Evolutionary conservation across 352 stramenopile species (phyloP), one percentile per base, ranked within the genome.

Genomic region (Globisporangium apiculatum): DNA sequence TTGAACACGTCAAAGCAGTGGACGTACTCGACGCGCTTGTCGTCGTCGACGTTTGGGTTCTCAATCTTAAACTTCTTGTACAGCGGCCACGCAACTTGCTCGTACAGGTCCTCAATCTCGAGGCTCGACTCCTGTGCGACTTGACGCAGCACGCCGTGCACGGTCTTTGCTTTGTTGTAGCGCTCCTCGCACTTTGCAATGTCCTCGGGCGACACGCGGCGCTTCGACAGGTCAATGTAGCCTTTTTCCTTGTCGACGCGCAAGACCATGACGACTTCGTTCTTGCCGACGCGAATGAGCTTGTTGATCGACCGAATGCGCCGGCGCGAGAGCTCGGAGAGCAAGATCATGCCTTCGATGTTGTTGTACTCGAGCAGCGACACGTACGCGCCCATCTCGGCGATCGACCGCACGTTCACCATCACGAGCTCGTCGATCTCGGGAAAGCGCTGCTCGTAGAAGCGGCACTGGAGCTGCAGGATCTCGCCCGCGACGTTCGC

Each of bases 221-320:
- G 93, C 77, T 99, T 99, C 49, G 90, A 98, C 57, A 99, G 74
- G 91, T 99, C 98, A 71, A 99, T 99, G 84, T 99, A 99, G 31
- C 98, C 94, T 84, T 99, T 99, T 66, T 99, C 97, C 74, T 99
- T 98, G 79, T 99, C 97, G 9, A 99, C 98, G 83, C 98, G 93
- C 47, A 99, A 78, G 49, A 99, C 98, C 96, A 99, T 99, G 40
- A 98, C 97, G 51, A 99, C 96, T 79, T 99, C 98, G 71, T 99
- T 99, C 65, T 98, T 96, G 62, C 97, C 97, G n/a, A 99, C 97
- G 40, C 97, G 92, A 65, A 99, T 99, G 35, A 99, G 83, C 83
- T 99, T 99, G 76, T 99, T 99, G 80, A 99, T 99, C 55, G 91
- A 99, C 15, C 98, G 96, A 71, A 99, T 99, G 60, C 98, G 97